A percentile compares a stretch with the other conserved stretches of the same genome.
Evolutionary conservation across 768 basidiomycete species (phyloP).

Genomic region (Trametes meyenii): DNA sequence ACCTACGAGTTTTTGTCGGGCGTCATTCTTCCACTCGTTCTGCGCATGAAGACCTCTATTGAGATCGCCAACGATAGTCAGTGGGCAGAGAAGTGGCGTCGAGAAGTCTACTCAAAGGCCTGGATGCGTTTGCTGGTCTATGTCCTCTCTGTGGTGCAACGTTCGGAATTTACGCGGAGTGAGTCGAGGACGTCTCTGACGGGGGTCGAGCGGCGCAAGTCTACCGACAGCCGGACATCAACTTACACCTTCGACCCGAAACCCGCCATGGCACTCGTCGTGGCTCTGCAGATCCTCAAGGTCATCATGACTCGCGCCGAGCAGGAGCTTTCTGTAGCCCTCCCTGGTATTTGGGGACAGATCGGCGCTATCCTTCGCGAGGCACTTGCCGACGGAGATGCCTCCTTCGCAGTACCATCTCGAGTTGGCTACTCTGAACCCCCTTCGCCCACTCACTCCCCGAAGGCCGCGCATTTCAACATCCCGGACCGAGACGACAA

Average conservation of each 20-base stretch:
- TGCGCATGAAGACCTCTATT: conserved; percentile 54
- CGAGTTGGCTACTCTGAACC: conserved; percentile 45
- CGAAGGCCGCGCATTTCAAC: conserved; percentile 31
- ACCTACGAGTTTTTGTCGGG: conserved; percentile 65
- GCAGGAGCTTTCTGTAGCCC: conserved; percentile 53
- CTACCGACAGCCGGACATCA: conserved; percentile 43
- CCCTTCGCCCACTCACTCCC: conserved; percentile 56
- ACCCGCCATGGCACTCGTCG: conserved; percentile 39
- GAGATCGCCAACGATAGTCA: conserved; percentile 46
- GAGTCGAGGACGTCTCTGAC: conserved; percentile 30
- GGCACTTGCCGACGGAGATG: conserved; percentile 60
- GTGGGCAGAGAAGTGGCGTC: conserved; percentile 49
- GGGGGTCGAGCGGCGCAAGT: conserved; percentile 48
- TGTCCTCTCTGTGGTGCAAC: conserved; percentile 55
- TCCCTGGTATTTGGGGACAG: conserved; percentile 67
- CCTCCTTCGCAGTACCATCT: conserved; percentile 54
- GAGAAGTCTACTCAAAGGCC: conserved; percentile 46
- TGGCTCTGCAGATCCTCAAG: conserved; percentile 70
- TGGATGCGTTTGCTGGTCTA: conserved; percentile 70
- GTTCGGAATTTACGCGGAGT: conserved; percentile 8
- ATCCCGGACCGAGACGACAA: conserved; percentile 21
- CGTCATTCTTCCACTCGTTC: conserved; percentile 62
- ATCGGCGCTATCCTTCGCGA: conserved; percentile 55
- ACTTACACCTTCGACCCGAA: conserved; percentile 31
- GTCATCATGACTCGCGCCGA: conserved; percentile 64